These are phyloP conservation scores for Calocera cornea DNA, from an alignment of 768 basidiomycete genomes.

Conservation along the genomic window DNA sequence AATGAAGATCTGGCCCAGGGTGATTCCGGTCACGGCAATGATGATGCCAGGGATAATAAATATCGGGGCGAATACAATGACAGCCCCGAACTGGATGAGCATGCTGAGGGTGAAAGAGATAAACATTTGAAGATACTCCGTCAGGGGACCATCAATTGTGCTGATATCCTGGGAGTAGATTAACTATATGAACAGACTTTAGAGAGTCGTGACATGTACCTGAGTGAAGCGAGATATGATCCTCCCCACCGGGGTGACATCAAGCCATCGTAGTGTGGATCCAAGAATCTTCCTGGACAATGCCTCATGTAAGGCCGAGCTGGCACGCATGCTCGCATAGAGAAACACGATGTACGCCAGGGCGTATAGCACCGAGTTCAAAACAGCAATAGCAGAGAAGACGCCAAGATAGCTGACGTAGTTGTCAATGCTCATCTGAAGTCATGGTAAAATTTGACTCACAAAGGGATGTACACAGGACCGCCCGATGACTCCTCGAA, in stretches of 20 bases:
- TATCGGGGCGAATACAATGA: conserved; percentile 13
- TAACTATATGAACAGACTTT: background rate
- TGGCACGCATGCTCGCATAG: background rate
- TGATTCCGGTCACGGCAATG: conserved; percentile 19
- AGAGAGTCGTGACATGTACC: background rate
- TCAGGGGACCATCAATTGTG: conserved; percentile 9
- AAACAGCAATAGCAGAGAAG: background rate
- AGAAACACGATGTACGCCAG: background rate
- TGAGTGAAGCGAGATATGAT: conserved; percentile 18
- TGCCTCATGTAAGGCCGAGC: background rate
- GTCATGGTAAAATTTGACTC: background rate
- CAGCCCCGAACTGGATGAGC: conserved; percentile 15
- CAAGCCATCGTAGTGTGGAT: conserved; percentile 14
- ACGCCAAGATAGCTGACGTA: background rate
- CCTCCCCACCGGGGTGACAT: conserved; percentile 16
- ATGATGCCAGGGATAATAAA: conserved; percentile 14
- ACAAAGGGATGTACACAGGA: background rate
- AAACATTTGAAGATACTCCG: background rate
- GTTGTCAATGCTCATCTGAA: no score
- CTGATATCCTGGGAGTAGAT: conserved; percentile 9
- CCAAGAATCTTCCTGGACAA: background rate
- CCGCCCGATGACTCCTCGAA: background rate
- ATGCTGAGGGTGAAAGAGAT: conserved; percentile 14
- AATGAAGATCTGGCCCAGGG: conserved; percentile 27
- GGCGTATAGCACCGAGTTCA: background rate